Evolutionary conservation across 2,329 filamentous ascomycete genomes (phyloP), one percentile per base, ranked within the genome.

Genomic region (Grosmannia penicillata): DNA sequence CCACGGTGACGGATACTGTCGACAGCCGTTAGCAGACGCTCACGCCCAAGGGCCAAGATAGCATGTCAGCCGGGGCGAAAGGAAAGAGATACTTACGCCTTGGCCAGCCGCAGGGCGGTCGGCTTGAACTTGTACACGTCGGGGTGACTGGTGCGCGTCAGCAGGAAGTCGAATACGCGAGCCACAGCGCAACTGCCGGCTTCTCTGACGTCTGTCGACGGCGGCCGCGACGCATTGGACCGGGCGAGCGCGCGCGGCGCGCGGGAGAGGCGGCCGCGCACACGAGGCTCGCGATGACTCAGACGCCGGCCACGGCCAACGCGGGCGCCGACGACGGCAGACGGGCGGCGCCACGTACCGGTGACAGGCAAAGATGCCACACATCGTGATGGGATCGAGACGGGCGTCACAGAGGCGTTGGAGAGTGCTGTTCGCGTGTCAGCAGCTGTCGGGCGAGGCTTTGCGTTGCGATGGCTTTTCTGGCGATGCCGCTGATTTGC

Each of bases 81-180:
- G 46, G 43, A 39, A 30, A 32, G 33, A 32, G 22, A 7, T 35
- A 74, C 82, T 62, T 74, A 93, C 85, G 84, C 81, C 72, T 95
- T 95, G 49, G 86, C 78, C 66, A 96, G 82, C 65, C 81, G 81
- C 62, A 96, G 71, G 55, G 89, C 89, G 46, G 82, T 89, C 37
- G 89, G 82, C 76, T 95, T 95, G 72, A 96, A 96, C 56, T 86
- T 87, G 56, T 83, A 78, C 54, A 95, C 85, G 74, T 95, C 83
- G 47, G 89, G 87, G 58, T 96, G 87, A 66, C 75, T 77, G 47
- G 48, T 52, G 51, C 21, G 24, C 15, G 44, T 49, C 38, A 47
- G 47, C 34, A 17, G 10, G 15, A 18, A n/a, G n/a, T n/a, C n/a
- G n/a, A n/a, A n/a, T n/a, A n/a, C n/a, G n/a, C n/a, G n/a, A n/a